These are phyloP conservation scores for Bothia castanella DNA, from an alignment of 1,284 basidiomycete genomes.

Conservation along the genomic window DNA sequence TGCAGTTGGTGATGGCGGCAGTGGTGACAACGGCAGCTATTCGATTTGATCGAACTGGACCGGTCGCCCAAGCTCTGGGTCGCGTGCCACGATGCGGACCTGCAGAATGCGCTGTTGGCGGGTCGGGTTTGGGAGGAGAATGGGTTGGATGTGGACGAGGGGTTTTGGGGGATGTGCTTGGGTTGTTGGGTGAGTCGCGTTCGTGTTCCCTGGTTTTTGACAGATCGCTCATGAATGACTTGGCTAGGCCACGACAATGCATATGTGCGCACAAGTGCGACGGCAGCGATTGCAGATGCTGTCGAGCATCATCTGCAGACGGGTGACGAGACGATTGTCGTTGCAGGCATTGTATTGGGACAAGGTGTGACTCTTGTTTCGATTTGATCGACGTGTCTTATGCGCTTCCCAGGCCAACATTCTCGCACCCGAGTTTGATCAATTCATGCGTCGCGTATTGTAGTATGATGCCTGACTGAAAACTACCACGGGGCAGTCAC, in stretches of 20 bases:
- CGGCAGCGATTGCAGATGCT: conserved; percentile 75
- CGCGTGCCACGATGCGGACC: conserved; percentile 88
- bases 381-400: neutral
- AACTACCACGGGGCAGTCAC: conserved; percentile 75
- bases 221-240: neutral
- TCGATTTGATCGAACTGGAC: conserved; percentile 92
- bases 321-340: conserved; percentile 45
- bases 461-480: too few species aligned
- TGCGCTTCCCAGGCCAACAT: conserved; percentile 60
- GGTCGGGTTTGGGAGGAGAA: conserved; percentile 94
- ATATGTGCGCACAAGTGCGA: conserved; percentile 78
- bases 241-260: conserved; percentile 69
- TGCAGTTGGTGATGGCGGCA: too few species aligned
- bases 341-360: conserved; percentile 79
- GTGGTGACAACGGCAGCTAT: conserved; percentile 58
- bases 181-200: conserved; percentile 59
- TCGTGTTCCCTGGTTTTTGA: neutral
- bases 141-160: conserved; percentile 83
- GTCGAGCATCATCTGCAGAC: conserved; percentile 72
- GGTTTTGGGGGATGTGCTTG: conserved; percentile 63
- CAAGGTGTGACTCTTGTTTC: conserved; percentile 47
- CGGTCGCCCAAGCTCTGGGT: conserved; percentile 92
- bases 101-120: conserved; percentile 86
- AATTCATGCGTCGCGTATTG: conserved; percentile 54
- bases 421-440: conserved; percentile 85